Base-by-base conservation (phyloP, 306 rosid species). In the Ceratonia siliqua region DNA sequence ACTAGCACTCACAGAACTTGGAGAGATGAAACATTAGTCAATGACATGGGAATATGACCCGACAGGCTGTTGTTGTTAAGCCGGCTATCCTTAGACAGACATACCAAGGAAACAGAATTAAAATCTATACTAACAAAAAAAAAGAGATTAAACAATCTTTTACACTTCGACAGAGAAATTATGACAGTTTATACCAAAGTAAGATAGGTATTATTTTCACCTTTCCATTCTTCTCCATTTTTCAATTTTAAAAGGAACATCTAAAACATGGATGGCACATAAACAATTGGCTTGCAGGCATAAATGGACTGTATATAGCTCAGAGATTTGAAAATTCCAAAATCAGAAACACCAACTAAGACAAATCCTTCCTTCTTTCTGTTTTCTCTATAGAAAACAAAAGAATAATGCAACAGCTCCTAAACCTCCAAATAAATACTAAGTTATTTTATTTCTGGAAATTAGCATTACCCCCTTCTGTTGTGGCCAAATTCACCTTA, bases 21-120 rank as follows among this genome's bases (percentile, higher is more conserved):
- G 72, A 94, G 93, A 66, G 99, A 80, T 39, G 99, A 11, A 78
- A 94, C 86, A 83, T 94, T 94, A 59, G 93, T 94, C 93, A 94
- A 78, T 28, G 99, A 70, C 99, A 94, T 84, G 24, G 99, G 99
- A 83, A 94, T 94, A 13, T 87, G 91, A 68, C 99, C 99, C 8
- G 73, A 63, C 90, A 94, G 39, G 84, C 96, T 94, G 90, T 92
- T 94, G 91, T 95, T 92, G 85, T 95, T 92, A 76, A 95, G 98
- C 87, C 99, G 98, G 32, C 99, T 94, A 90, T 86, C 85, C 98
- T 88, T 87, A 62, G 82, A 84, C 83, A 77, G 72, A 83, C 62
- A 81, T 73, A 75, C 43, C 57, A 79, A 82, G 63, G 78, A 75
- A 57, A 78, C 14, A 67, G 54, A 41, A 71, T 84, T 78, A 82